Evolutionary conservation across 306 rosid genomes (phyloP).

Genomic region (Dryas octopetala): DNA sequence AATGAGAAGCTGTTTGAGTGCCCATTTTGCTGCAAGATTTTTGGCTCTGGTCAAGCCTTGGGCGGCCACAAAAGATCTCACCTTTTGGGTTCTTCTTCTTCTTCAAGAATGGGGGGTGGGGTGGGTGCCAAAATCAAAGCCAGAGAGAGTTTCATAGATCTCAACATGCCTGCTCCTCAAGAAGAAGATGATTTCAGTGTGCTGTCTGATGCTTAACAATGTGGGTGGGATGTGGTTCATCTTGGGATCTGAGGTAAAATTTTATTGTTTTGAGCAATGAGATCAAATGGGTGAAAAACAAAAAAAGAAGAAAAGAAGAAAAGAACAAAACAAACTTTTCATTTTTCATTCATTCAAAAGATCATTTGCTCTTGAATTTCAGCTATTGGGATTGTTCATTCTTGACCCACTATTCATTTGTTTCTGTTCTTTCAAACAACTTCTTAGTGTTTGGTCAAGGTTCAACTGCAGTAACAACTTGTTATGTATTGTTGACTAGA

Average conservation of each 20-base stretch:
- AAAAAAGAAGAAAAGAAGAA: not conserved
- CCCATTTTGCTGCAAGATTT: conserved; percentile 66
- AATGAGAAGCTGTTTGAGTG: conserved; percentile 50
- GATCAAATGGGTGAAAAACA: conserved; percentile 22
- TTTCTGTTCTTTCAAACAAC: conserved; percentile 9
- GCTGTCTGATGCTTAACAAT: conserved; percentile 48
- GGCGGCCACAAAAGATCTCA: conserved; percentile 96
- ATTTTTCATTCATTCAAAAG: conserved; percentile 21
- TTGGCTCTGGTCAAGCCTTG: conserved; percentile 87
- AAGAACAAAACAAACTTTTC: not conserved
- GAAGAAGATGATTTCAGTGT: conserved; percentile 67
- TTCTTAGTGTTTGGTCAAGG: conserved; percentile 9
- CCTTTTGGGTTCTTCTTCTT: conserved; percentile 34
- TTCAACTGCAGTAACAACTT: conserved; percentile 27
- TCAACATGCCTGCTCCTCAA: conserved; percentile 69
- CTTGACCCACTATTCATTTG: conserved; percentile 11
- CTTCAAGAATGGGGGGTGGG: not conserved
- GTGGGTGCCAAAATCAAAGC: not conserved
- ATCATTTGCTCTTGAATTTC: conserved; percentile 36
- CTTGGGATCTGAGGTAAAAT: conserved; percentile 20
- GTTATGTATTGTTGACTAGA: conserved; percentile 19
- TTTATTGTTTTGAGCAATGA: conserved; percentile 17
- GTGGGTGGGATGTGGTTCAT: not conserved
- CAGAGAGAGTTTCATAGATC: conserved; percentile 60
- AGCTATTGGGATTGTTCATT: conserved; percentile 28